Conservation (phyloP, 1,139 yeast genomes). For the Blastobotrys buckinghamii region DNA sequence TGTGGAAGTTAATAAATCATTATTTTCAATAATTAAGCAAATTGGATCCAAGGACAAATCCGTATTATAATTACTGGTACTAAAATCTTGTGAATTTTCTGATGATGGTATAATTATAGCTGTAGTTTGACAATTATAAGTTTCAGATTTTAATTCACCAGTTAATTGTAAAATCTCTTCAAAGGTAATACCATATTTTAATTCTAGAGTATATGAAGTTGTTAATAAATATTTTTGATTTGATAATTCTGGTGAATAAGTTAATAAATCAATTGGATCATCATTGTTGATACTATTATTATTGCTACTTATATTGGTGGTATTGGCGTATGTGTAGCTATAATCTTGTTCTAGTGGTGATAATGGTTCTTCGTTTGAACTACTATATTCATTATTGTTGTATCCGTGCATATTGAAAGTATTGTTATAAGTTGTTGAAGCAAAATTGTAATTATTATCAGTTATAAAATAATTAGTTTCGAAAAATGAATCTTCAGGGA, state of each 20-base stretch:
- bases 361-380: neutral
- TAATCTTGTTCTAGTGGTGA: neutral
- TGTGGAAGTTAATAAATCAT: neutral
- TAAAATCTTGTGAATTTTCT: too few relatives aligned
- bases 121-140: neutral
- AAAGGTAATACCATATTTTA: neutral
- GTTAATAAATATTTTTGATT: neutral
- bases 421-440: too few relatives aligned
- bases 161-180: neutral
- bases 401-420: too few relatives aligned
- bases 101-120: neutral
- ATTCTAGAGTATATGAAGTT: neutral
- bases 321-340: neutral
- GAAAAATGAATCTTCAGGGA: neutral
- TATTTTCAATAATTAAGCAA: slow-evolving; percentile 1
- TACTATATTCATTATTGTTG: neutral
- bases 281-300: neutral
- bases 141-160: neutral
- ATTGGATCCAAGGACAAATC: neutral
- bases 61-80: neutral
- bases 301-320: neutral
- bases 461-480: too few relatives aligned
- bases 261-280: neutral
- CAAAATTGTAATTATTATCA: too few relatives aligned
- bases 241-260: neutral